phyloP scores from a whole-genome alignment of 2,329 filamentous ascomycete genomes.

The Fusarium transvaalense region DNA sequence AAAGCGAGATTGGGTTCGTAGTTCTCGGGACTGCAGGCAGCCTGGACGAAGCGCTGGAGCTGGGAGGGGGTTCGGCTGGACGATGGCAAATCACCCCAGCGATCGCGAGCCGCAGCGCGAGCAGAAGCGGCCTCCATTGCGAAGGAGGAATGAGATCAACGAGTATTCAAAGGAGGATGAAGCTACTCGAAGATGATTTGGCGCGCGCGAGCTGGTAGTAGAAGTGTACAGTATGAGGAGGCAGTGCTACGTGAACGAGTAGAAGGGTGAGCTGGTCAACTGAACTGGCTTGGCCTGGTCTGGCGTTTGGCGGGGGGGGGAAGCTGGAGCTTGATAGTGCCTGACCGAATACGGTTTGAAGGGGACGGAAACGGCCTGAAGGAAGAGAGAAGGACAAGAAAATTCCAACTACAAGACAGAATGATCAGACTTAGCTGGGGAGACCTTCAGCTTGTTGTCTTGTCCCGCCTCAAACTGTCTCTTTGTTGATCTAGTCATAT shows the following conservation, averaged over 20 bases:
- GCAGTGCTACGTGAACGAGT: slow-evolving; percentile 19
- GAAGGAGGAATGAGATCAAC: not conserved
- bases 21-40: slow-evolving; percentile 96
- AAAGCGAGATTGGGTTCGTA: slow-evolving; percentile 97
- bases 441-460: not conserved
- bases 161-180: not conserved
- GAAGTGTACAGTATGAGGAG: slow-evolving; percentile 4
- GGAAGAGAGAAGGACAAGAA: not conserved
- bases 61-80: slow-evolving; percentile 80
- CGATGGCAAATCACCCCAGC: slow-evolving; percentile 82
- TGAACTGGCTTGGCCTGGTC: not conserved
- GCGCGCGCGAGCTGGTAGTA: slow-evolving; percentile 20
- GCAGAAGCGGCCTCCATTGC: slow-evolving; percentile 93
- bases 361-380: slow-evolving; percentile 24
- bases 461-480: not conserved
- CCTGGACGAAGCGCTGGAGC: slow-evolving; percentile 94
- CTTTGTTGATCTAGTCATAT: slow-evolving; percentile 7
- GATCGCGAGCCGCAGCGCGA: slow-evolving; percentile 93
- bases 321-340: slow-evolving; percentile 24
- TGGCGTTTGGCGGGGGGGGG: slow-evolving; percentile 24
- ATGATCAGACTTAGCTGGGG: not conserved
- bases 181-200: slow-evolving; percentile 9
- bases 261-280: slow-evolving; percentile 37
- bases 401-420: not conserved
- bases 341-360: slow-evolving; percentile 25